These are phyloP conservation scores for Salvia miltiorrhiza DNA, from an alignment of 257 asterid genomes.

Conservation along the genomic window DNA sequence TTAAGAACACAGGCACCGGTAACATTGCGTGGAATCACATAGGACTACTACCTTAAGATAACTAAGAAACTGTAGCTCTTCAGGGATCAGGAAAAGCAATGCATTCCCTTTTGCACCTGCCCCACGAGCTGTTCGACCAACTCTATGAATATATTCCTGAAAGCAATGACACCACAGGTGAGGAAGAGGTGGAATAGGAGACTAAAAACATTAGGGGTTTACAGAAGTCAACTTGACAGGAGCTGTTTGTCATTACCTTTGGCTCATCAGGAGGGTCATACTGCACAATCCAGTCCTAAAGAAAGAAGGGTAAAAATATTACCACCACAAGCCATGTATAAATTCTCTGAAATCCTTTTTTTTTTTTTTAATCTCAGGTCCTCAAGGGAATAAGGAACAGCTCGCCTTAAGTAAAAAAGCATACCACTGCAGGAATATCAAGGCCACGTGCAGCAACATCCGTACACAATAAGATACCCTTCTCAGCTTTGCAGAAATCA, in stretches of 20 bases:
- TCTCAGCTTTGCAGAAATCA: slow-evolving; percentile 79
- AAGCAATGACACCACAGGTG: slow-evolving; percentile 18
- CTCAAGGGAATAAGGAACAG: neutral
- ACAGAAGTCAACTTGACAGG: neutral
- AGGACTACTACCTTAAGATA: slow-evolving; percentile 63
- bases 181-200: neutral
- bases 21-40: slow-evolving; percentile 14
- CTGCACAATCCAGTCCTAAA: slow-evolving; percentile 98
- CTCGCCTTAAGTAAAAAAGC: slow-evolving; percentile 16
- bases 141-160: slow-evolving; percentile 95
- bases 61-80: slow-evolving; percentile 72
- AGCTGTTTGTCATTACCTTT: slow-evolving; percentile 46
- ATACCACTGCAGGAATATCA: slow-evolving; percentile 97
- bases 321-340: neutral
- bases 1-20: neutral
- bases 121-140: slow-evolving; percentile 98
- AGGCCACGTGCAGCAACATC: slow-evolving; percentile 99
- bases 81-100: slow-evolving; percentile 87
- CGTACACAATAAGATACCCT: slow-evolving; percentile 86
- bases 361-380: neutral
- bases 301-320: slow-evolving; percentile 11
- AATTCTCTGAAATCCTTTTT: too few species aligned
- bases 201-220: neutral
- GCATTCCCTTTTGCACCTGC: slow-evolving; percentile 97
- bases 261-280: slow-evolving; percentile 98